Conservation (phyloP, 179 eudicot genomes). For the Nepenthes alata region DNA sequence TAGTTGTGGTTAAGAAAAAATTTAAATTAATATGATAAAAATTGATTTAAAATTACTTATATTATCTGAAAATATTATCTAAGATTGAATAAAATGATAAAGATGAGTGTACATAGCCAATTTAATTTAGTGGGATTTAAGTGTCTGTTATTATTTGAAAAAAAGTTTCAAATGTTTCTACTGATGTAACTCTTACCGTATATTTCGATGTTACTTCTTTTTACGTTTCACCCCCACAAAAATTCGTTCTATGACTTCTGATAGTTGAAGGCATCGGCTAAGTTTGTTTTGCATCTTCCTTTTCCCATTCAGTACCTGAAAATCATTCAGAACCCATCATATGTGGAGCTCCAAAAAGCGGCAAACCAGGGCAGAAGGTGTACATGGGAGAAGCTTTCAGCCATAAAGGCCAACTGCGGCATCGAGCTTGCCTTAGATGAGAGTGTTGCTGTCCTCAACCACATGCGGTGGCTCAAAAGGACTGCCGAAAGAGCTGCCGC, state of each 20-base stretch:
- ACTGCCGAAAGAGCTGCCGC: conserved; percentile 66
- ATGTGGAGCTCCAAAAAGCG: conserved; percentile 80
- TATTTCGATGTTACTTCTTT: too few species aligned
- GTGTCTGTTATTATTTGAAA: too few species aligned
- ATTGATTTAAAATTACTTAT: too few species aligned
- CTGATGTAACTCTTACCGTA: too few species aligned
- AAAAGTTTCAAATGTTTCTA: too few species aligned
- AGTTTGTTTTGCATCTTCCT: not conserved
- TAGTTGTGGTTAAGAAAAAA: too few species aligned
- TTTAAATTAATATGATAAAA: too few species aligned
- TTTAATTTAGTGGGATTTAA: too few species aligned
- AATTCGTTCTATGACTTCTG: not conserved
- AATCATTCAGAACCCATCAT: conserved; percentile 83
- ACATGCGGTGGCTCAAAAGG: conserved; percentile 80
- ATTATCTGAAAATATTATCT: too few species aligned
- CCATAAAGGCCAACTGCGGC: conserved; percentile 92
- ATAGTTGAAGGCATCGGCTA: not conserved
- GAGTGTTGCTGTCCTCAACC: conserved; percentile 75
- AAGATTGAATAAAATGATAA: too few species aligned
- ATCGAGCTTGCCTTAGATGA: conserved; percentile 87
- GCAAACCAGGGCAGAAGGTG: conserved; percentile 93
- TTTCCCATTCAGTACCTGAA: conserved; percentile 47
- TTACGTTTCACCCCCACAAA: too few species aligned
- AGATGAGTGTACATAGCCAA: too few species aligned
- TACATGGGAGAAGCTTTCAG: conserved; percentile 97